Evolutionary conservation across 176 grass and related monocot species (phyloP).

Genomic region (Phragmites australis): DNA sequence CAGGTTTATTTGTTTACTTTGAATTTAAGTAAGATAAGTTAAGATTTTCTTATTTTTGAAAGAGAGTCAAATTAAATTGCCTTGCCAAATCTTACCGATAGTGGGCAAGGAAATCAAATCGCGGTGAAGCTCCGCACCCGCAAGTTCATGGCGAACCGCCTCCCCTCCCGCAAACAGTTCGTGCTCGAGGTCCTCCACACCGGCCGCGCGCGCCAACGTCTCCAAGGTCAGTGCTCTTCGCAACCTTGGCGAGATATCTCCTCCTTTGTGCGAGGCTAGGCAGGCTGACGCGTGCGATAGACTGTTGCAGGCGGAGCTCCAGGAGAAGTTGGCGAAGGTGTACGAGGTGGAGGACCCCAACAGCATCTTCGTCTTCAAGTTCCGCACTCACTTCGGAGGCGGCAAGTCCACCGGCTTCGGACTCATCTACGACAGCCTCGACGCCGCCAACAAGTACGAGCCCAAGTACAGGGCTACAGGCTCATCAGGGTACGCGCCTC

Average conservation of each 20-base stretch:
- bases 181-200: slow-evolving; percentile 95
- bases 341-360: slow-evolving; percentile 85
- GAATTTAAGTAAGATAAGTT: too few species aligned
- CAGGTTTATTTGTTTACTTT: too few species aligned
- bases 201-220: slow-evolving; percentile 84
- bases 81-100: too few species aligned
- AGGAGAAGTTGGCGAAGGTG: slow-evolving; percentile 61
- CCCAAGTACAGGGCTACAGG: slow-evolving; percentile 93
- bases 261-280: background rate
- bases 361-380: slow-evolving; percentile 98
- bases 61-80: too few species aligned
- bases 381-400: slow-evolving; percentile 94
- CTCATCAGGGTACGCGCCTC: slow-evolving; percentile 73
- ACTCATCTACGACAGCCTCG: slow-evolving; percentile 86
- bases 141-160: slow-evolving; percentile 99
- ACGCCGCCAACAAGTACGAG: slow-evolving; percentile 87
- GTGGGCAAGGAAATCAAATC: too few species aligned
- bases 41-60: too few species aligned
- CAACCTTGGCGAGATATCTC: too few species aligned
- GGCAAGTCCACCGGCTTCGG: slow-evolving; percentile 94
- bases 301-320: slow-evolving; percentile 65
- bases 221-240: slow-evolving; percentile 65
- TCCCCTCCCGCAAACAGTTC: slow-evolving; percentile 93
- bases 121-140: slow-evolving; percentile 84
- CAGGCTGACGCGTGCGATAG: background rate